These are phyloP conservation scores for Alternaria brassicae DNA, from an alignment of 2,329 filamentous ascomycete genomes.

Conservation along the genomic window DNA sequence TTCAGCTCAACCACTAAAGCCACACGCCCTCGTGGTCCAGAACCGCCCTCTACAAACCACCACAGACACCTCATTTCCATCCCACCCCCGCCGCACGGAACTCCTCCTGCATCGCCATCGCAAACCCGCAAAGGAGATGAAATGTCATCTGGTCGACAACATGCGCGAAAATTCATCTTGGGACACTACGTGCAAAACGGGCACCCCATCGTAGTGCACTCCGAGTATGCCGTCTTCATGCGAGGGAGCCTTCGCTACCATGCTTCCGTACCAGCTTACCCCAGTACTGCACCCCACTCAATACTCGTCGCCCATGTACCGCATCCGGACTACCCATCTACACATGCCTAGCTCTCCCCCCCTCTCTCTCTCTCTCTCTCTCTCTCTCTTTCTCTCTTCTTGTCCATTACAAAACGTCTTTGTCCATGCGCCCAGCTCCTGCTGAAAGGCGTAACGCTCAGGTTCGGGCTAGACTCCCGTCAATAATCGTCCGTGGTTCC, in stretches of 20 bases:
- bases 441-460: slow-evolving; percentile 5
- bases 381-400: too few species aligned
- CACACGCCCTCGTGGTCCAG: slow-evolving; percentile 16
- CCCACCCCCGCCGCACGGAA: slow-evolving; percentile 10
- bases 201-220: slow-evolving; percentile 4
- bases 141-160: slow-evolving; percentile 1
- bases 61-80: slow-evolving; percentile 12
- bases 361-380: not conserved
- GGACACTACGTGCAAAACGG: slow-evolving; percentile 4
- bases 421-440: not conserved
- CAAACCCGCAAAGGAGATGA: not conserved
- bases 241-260: slow-evolving; percentile 12
- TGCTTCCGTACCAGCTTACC: slow-evolving; percentile 6
- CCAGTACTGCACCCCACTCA: slow-evolving; percentile 10
- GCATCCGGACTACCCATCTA: slow-evolving; percentile 1
- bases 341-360: not conserved
- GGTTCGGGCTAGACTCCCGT: slow-evolving; percentile 2
- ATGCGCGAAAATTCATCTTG: not conserved
- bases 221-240: slow-evolving; percentile 16
- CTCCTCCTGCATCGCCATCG: slow-evolving; percentile 15
- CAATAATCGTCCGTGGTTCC: slow-evolving; percentile 13
- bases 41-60: slow-evolving; percentile 1
- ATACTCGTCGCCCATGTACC: slow-evolving; percentile 2
- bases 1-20: slow-evolving; percentile 18
- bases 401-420: not conserved